phyloP scores from a whole-genome alignment of 208 protist genomes.

The Wallacemonas rigidus region DNA sequence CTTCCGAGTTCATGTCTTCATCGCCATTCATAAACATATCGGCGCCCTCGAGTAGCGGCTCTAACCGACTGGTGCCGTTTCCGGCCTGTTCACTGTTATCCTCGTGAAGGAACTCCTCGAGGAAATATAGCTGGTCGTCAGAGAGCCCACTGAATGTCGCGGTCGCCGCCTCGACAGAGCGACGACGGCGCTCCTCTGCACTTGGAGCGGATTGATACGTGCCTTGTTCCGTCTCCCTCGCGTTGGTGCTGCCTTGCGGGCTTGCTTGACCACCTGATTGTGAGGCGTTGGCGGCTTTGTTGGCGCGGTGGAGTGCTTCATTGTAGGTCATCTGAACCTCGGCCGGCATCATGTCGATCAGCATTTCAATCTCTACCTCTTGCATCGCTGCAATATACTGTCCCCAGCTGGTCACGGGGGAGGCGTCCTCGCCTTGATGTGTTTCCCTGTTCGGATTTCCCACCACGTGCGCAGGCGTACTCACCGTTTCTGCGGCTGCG shows the following conservation, averaged over 20 bases:
- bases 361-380: slow-evolving; percentile 43
- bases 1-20: slow-evolving; percentile 58
- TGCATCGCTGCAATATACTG: slow-evolving; percentile 32
- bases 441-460: not conserved
- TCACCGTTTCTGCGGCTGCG: not conserved
- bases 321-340: slow-evolving; percentile 47
- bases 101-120: slow-evolving; percentile 39
- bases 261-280: too few relatives aligned
- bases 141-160: slow-evolving; percentile 41
- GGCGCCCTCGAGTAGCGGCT: slow-evolving; percentile 14
- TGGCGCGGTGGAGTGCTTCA: slow-evolving; percentile 24
- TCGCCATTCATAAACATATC: slow-evolving; percentile 63
- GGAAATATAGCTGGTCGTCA: slow-evolving; percentile 34
- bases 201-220: slow-evolving; percentile 18
- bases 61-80: not conserved
- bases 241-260: not conserved
- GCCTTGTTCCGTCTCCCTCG: slow-evolving; percentile 15
- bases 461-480: not conserved
- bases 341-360: slow-evolving; percentile 49
- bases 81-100: not conserved
- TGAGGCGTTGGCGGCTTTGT: not conserved
- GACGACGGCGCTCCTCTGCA: slow-evolving; percentile 7
- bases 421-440: not conserved
- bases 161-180: slow-evolving; percentile 26
- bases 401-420: slow-evolving; percentile 1